Conservation (phyloP, 2,329 filamentous ascomycete genomes). For the Ustilaginoidea virens region DNA sequence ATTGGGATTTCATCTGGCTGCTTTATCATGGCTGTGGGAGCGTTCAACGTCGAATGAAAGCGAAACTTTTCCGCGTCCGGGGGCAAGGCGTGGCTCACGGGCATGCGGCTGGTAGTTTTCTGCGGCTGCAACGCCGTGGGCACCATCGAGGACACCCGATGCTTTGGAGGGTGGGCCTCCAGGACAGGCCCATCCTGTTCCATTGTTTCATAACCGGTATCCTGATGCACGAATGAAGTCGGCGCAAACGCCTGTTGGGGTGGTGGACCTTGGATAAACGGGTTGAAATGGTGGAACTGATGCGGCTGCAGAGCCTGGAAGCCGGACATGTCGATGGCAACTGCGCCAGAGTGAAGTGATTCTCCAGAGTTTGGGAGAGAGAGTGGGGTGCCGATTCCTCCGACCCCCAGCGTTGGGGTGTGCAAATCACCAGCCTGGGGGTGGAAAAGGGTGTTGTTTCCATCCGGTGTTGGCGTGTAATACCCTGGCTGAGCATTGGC, state of each 20-base stretch:
- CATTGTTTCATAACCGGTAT: conserved; percentile 67
- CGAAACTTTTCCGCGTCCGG: conserved; percentile 59
- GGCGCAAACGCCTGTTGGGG: conserved; percentile 52
- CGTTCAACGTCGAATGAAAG: conserved; percentile 79
- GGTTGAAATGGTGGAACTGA: conserved; percentile 51
- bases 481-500: conserved; percentile 68
- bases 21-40: conserved; percentile 92
- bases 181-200: conserved; percentile 58
- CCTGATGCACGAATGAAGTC: conserved; percentile 65
- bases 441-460: conserved; percentile 67
- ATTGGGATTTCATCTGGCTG: conserved; percentile 81
- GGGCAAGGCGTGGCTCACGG: conserved; percentile 31
- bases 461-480: conserved; percentile 77
- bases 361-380: conserved; percentile 60
- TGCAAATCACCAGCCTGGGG: conserved; percentile 75
- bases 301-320: conserved; percentile 50
- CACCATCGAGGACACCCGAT: conserved; percentile 40
- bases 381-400: conserved; percentile 66
- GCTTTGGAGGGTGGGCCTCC: conserved; percentile 34
- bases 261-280: conserved; percentile 49
- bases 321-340: conserved; percentile 48
- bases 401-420: conserved; percentile 60
- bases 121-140: conserved; percentile 20
- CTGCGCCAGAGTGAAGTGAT: conserved; percentile 41
- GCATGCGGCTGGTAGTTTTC: conserved; percentile 29